Evolutionary conservation across 2,329 filamentous ascomycete genomes (phyloP), one percentile per base, ranked within the genome.

Genomic region (Chrysoporthe austroafricana): DNA sequence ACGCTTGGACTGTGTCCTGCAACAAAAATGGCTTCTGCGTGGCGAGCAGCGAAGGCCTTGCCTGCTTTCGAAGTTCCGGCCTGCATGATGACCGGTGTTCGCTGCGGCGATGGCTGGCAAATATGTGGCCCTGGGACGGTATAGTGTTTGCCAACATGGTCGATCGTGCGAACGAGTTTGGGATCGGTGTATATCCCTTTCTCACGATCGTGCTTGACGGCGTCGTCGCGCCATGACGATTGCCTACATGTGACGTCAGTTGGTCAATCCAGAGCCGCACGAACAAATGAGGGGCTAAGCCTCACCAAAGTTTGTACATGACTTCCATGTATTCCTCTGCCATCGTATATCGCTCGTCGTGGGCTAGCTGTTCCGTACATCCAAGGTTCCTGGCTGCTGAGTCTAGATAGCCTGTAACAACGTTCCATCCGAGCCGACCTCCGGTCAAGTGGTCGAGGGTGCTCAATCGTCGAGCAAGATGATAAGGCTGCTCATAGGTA

Each of bases 391-490:
- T 83, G 0, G 90, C 90, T 0, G 90, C 90, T 0, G 86, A 90
- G 74, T 92, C 89, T 0, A 92, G 82, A 73, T 91, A 92, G 62
- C 88, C 87, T 0, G 90, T 92, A 0, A 92, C 90, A 64, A 92
- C 88, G 79, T 86, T 87, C 85, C 86, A 88, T 34, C 84, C 85
- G 3, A 88, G 71, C 39, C 89, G 82, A 63, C 90, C 89, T 66
- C 86, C 86, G 1, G 85, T 89, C 3, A 92, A 78, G 74, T 92
- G 90, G 73, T 92, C 90, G 0, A 91, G 81, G 0, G 90, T 92
- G 0, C 86, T 89, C 26, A 92, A 75, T 13, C 89, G 79, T 46
- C 90, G 79, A 0, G 90, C 90, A 32, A 92, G 79, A 72, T 91
- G 87, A 73, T 90, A 92, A 0, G 90, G 90, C 73, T 89, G 86